These are phyloP conservation scores for Marasmius sp. DNA, from an alignment of 1,284 basidiomycete species.

Conservation along the genomic window DNA sequence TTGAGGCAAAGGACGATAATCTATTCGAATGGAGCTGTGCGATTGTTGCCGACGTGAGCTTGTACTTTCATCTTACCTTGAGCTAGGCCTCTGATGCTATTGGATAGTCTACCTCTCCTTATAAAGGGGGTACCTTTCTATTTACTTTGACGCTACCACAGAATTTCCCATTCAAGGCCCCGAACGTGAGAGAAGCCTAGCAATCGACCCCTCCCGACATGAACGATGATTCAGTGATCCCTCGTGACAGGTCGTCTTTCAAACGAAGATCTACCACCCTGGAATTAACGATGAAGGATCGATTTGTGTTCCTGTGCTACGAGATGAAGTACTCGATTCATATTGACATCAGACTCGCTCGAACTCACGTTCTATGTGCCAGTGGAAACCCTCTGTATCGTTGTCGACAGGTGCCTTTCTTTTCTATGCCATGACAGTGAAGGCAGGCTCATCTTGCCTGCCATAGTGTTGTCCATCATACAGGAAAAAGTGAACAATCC, in stretches of 20 bases:
- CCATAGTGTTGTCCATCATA: conserved; percentile 72
- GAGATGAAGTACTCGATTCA: conserved; percentile 65
- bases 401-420: conserved; percentile 61
- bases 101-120: conserved; percentile 72
- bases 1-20: conserved; percentile 72
- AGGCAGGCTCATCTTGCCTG: not conserved
- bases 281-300: conserved; percentile 90
- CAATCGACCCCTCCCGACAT: no score
- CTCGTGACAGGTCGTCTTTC: conserved; percentile 70
- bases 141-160: conserved; percentile 71
- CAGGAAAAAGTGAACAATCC: conserved; percentile 88
- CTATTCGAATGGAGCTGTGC: conserved; percentile 77
- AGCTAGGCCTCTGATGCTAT: conserved; percentile 3
- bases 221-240: not conserved
- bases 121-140: conserved; percentile 81
- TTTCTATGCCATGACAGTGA: not conserved
- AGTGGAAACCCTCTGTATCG: conserved; percentile 92
- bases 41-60: conserved; percentile 73
- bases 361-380: conserved; percentile 1
- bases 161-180: conserved; percentile 90
- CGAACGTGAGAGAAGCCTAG: conserved; percentile 51
- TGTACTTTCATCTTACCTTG: conserved; percentile 6
- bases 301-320: conserved; percentile 79
- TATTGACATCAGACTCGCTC: conserved; percentile 10
- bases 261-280: conserved; percentile 89